Evolutionary conservation across 768 basidiomycete genomes (phyloP).

Genomic region (Lactarius quietus): DNA sequence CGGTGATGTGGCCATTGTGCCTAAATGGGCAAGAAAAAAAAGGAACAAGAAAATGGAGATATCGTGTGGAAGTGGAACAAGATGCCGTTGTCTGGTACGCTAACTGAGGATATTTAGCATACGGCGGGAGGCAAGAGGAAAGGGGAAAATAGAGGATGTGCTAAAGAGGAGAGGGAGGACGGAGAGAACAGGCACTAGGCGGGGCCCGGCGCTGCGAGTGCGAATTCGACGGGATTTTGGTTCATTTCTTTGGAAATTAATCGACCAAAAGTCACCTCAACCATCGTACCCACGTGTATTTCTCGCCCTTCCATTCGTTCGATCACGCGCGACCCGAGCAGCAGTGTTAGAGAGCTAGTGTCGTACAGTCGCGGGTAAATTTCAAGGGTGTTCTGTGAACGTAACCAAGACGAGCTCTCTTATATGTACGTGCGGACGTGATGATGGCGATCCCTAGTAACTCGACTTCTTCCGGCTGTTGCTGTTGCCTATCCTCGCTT

Average conservation of each 20-base stretch:
- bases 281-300: background rate
- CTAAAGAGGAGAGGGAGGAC: background rate
- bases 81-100: background rate
- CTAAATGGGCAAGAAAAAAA: conserved; percentile 9
- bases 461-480: background rate
- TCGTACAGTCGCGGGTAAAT: background rate
- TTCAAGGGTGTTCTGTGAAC: conserved; percentile 16
- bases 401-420: conserved; percentile 15
- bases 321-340: background rate
- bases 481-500: background rate
- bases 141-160: background rate
- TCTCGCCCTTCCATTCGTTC: background rate
- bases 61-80: conserved; percentile 1
- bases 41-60: background rate
- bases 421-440: background rate
- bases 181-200: background rate
- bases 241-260: conserved; percentile 12
- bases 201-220: background rate
- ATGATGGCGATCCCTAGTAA: conserved; percentile 2
- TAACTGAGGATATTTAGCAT: conserved; percentile 4
- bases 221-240: background rate
- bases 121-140: background rate
- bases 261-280: background rate
- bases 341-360: background rate
- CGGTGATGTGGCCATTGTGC: conserved; percentile 20